Percentiles rank a stretch among this genome's conserved stretches.
Conservation (phyloP, 1,284 basidiomycete genomes). For the Ceratorhiza oryzae-sativae region DNA sequence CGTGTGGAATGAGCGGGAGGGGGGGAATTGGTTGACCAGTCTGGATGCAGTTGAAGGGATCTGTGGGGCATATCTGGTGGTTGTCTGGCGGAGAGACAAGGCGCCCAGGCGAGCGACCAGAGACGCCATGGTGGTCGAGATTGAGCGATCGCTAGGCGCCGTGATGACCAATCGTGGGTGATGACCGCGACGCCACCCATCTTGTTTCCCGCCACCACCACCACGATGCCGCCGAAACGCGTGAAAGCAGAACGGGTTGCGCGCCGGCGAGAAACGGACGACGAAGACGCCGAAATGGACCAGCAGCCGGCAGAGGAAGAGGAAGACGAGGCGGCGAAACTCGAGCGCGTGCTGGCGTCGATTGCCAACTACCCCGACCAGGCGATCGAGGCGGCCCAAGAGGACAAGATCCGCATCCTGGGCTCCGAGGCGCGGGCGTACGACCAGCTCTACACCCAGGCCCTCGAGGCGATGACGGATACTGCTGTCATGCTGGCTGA, state of each 20-base stretch:
- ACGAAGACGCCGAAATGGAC: slow-evolving; percentile 51
- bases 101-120: slow-evolving; percentile 21
- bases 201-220: not conserved
- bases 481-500: slow-evolving; percentile 58
- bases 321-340: slow-evolving; percentile 55
- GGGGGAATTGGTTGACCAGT: not conserved
- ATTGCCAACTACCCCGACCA: slow-evolving; percentile 66
- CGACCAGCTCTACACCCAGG: slow-evolving; percentile 30
- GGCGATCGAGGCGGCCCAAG: slow-evolving; percentile 55
- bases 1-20: slow-evolving; percentile 66
- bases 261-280: slow-evolving; percentile 41
- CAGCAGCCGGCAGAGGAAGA: slow-evolving; percentile 48
- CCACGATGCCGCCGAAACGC: slow-evolving; percentile 23
- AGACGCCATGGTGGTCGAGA: slow-evolving; percentile 27
- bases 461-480: slow-evolving; percentile 33
- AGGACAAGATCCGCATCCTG: slow-evolving; percentile 26
- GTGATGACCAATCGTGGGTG: not conserved
- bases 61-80: not conserved
- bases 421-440: slow-evolving; percentile 29
- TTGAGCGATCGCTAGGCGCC: slow-evolving; percentile 1
- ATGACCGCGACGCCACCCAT: not conserved
- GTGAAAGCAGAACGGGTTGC: slow-evolving; percentile 19
- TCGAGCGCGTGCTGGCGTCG: slow-evolving; percentile 52
- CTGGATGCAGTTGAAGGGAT: not conserved
- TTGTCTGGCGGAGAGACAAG: slow-evolving; percentile 12